Percentiles rank a stretch among this genome's conserved stretches.
These are phyloP conservation scores for Ramalina intermedia DNA, from an alignment of 495 filamentous ascomycete genomes.

Conservation along the genomic window DNA sequence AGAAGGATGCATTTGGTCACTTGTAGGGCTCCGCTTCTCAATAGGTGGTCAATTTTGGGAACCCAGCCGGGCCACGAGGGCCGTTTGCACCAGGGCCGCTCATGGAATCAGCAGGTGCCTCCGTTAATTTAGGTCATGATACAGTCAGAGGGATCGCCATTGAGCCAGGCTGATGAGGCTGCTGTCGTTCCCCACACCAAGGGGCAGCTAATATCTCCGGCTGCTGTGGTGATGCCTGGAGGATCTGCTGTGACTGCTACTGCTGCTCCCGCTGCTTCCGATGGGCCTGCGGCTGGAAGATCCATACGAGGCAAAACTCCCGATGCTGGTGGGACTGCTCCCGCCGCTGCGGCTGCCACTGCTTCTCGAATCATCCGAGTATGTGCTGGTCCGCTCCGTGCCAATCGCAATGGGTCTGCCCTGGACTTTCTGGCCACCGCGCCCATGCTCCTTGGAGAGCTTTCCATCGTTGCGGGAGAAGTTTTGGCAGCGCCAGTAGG, in stretches of 20 bases:
- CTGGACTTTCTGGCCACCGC: slow-evolving; percentile 56
- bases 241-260: slow-evolving; percentile 1
- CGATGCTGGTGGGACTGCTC: slow-evolving; percentile 41
- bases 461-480: slow-evolving; percentile 97
- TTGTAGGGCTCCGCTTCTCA: too few relatives aligned
- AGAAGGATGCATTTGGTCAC: not conserved
- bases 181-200: not conserved
- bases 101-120: too few relatives aligned
- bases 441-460: slow-evolving; percentile 48
- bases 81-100: too few relatives aligned
- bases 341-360: slow-evolving; percentile 38
- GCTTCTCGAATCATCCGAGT: slow-evolving; percentile 32
- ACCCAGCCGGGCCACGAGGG: too few relatives aligned
- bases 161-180: not conserved
- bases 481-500: slow-evolving; percentile 95
- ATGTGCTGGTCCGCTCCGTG: slow-evolving; percentile 35
- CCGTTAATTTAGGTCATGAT: too few relatives aligned
- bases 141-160: not conserved
- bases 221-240: slow-evolving; percentile 10
- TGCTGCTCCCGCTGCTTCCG: slow-evolving; percentile 5
- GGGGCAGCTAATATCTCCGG: not conserved
- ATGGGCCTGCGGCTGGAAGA: slow-evolving; percentile 2
- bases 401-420: slow-evolving; percentile 67
- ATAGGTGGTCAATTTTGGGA: too few relatives aligned
- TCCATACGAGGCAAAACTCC: slow-evolving; percentile 18